A percentile compares a stretch with the other conserved stretches of the same genome.
phyloP scores from a whole-genome alignment of 1,284 basidiomycete genomes.

The Exobasidium cylindrosporum region DNA sequence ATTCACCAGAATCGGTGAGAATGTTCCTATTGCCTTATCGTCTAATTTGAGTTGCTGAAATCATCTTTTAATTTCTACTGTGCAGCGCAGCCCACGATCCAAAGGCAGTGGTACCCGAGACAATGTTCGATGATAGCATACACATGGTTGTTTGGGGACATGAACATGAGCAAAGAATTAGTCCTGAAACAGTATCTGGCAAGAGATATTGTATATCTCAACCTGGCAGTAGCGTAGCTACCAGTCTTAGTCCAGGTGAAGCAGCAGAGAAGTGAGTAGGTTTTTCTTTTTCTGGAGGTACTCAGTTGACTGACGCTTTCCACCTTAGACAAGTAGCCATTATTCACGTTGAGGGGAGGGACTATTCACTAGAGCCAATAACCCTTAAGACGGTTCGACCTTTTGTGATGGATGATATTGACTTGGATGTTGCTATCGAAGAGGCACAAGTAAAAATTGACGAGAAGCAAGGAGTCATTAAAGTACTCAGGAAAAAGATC shows the following conservation, averaged over 20 bases:
- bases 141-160: conserved; percentile 97
- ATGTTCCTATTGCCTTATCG: too few species aligned
- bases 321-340: conserved; percentile 27
- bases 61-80: background rate
- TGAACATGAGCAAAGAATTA: conserved; percentile 93
- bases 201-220: conserved; percentile 89
- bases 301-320: background rate
- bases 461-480: conserved; percentile 33
- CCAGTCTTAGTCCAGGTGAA: conserved; percentile 61
- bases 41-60: conserved; percentile 8
- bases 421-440: conserved; percentile 64
- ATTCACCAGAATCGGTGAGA: conserved; percentile 91
- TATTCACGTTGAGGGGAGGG: conserved; percentile 66
- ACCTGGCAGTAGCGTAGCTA: conserved; percentile 92
- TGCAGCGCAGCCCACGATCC: conserved; percentile 84
- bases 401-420: conserved; percentile 84
- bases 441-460: conserved; percentile 24
- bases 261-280: conserved; percentile 35
- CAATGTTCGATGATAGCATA: conserved; percentile 92
- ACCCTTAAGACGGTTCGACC: conserved; percentile 87
- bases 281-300: too few species aligned
- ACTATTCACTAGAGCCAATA: conserved; percentile 80
- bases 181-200: conserved; percentile 83
- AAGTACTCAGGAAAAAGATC: conserved; percentile 60
- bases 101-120: conserved; percentile 88